Base-by-base conservation (phyloP, 1,284 basidiomycete genomes). In the Mycosarcoma maydis region DNA sequence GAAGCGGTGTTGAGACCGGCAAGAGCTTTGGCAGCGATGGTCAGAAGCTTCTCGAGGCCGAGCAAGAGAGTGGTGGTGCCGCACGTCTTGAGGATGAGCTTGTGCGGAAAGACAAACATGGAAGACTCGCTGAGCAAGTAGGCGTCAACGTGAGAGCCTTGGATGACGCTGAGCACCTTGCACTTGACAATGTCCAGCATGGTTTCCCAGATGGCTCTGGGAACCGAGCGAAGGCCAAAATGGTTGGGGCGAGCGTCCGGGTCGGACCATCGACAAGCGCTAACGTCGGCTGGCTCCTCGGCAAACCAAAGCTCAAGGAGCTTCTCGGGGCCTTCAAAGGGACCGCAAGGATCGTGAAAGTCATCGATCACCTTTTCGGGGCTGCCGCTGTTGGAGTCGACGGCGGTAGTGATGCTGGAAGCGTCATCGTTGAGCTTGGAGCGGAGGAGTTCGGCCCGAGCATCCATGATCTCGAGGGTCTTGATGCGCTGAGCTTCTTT, bases 41-140 rank as follows among this genome's bases (percentile, higher is more conserved):
- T 59, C 20, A 81, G 56, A 17, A 81, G 57, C 34, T 77, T 76
- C 49, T 80, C 72, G 32, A 81, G 73, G 23, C 96, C 96, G 58
- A 96, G 87, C 38, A 99, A 88, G 83, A 98, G 96, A 59, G 98
- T 90, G 10, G 96, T 99, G 2, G 96, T 99, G 16, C 96, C 96
- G 83, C 96, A 99, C 10, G 96, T 99, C 85, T 99, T 99, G 80
- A 99, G 88, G 76, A 99, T 98, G 70, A 98, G 86, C 72, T 94
- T 90, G 85, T 99, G 94, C 3, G 95, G 89, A 43, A 91, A 94
- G 62, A 99, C 89, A 80, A 99, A 96, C 74, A 99, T 87, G 43
- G 94, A 97, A 0, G 94, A 98, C 87, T 98, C 96, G 85, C 95
- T 98, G 62, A 99, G 86, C 38, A 98, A 86, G 85, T 98, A 98